A percentile compares a stretch with the other conserved stretches of the same genome.
Conservation (phyloP, 257 asterid genomes). For the Linderniella brevidens region DNA sequence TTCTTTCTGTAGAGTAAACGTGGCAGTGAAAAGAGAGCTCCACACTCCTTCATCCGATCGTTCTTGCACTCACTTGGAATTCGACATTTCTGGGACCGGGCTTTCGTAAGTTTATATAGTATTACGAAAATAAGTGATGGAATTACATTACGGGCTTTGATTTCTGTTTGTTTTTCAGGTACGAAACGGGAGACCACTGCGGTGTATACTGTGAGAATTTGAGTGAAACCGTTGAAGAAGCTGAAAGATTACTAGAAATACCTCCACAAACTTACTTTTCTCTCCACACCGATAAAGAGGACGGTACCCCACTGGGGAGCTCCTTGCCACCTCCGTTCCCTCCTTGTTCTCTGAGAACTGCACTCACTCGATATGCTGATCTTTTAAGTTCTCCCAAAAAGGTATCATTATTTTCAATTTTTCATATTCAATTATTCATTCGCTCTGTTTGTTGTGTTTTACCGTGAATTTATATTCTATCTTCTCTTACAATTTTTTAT, state of each 20-base stretch:
- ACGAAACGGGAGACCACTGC: constrained; percentile 98
- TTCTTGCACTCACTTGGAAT: constrained; percentile 88
- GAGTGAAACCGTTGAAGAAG: constrained; percentile 69
- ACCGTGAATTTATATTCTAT: not conserved
- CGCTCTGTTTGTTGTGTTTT: not conserved
- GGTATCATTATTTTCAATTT: constrained; percentile 22
- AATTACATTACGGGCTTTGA: not conserved
- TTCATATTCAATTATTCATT: not conserved
- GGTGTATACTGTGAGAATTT: constrained; percentile 79
- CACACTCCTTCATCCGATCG: constrained; percentile 91
- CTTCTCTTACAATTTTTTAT: constrained; percentile 11
- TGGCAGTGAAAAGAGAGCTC: constrained; percentile 77
- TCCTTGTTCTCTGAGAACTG: constrained; percentile 75
- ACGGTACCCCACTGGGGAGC: constrained; percentile 75
- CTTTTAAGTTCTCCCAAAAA: constrained; percentile 82
- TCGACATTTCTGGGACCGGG: constrained; percentile 88
- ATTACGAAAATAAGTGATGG: not conserved
- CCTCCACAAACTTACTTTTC: constrained; percentile 72
- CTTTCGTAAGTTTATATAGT: constrained; percentile 38
- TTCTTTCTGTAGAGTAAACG: constrained; percentile 43
- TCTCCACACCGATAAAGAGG: constrained; percentile 58
- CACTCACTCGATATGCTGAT: constrained; percentile 74
- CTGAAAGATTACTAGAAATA: constrained; percentile 50
- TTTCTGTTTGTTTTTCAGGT: constrained; percentile 25
- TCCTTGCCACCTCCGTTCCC: constrained; percentile 81